Percentiles rank a stretch among this genome's conserved stretches.
phyloP scores from a whole-genome alignment of 169 alveolate genomes.

The Plasmodium coatneyi region DNA sequence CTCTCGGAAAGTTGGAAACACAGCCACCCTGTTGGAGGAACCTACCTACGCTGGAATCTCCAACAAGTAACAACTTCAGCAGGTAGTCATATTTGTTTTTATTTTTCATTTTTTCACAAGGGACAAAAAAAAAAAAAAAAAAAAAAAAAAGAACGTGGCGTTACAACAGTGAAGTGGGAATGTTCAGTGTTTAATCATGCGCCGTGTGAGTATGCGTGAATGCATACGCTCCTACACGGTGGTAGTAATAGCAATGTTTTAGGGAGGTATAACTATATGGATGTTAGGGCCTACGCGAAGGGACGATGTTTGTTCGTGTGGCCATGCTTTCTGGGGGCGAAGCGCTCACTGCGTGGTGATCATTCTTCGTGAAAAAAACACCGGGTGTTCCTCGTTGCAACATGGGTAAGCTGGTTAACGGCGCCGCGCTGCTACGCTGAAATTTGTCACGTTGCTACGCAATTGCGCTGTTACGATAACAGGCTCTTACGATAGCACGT shows the following conservation, averaged over 20 bases:
- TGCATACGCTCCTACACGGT: background rate
- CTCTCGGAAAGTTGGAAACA: background rate
- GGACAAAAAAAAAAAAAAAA: constrained; percentile 15
- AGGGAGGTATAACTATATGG: background rate
- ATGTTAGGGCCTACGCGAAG: background rate
- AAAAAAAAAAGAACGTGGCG: background rate
- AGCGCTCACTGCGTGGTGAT: background rate
- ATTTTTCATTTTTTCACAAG: constrained; percentile 41
- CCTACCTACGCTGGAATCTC: constrained; percentile 98
- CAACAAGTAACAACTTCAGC: constrained; percentile 96
- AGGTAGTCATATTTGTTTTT: constrained; percentile 88
- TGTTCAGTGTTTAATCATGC: background rate
- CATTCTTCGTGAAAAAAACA: background rate
- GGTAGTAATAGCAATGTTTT: too few relatives aligned
- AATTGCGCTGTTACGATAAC: too few relatives aligned
- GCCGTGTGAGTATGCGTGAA: background rate
- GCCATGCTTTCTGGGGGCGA: background rate
- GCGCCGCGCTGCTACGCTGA: background rate
- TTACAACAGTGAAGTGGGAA: background rate
- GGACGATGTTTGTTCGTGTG: background rate
- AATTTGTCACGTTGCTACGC: too few relatives aligned
- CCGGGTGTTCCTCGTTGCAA: too few relatives aligned
- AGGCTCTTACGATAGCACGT: too few relatives aligned
- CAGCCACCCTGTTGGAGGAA: background rate
- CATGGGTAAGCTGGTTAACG: too few relatives aligned